Conservation (phyloP, 257 asterid genomes). For the Craterostigma plantagineum region DNA sequence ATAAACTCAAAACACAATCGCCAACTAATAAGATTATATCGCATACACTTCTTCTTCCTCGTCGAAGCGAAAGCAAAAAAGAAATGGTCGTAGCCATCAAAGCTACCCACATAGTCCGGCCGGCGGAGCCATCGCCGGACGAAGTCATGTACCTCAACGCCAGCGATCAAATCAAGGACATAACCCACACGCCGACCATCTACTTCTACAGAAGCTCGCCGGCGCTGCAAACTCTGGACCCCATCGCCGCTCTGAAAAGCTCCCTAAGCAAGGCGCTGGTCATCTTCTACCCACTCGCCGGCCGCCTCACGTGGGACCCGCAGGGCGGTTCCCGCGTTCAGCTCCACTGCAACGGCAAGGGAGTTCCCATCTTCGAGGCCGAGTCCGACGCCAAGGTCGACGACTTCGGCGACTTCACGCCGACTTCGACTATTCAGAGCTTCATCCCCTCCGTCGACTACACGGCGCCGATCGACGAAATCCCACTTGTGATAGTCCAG, state of each 20-base stretch:
- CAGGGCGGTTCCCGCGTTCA: constrained; percentile 25
- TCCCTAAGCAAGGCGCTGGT: constrained; percentile 29
- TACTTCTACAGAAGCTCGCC: constrained; percentile 24
- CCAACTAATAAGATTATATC: too few relatives aligned
- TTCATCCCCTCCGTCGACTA: constrained; percentile 34
- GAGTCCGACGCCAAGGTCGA: constrained; percentile 16
- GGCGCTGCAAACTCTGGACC: constrained; percentile 6
- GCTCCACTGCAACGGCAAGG: constrained; percentile 26
- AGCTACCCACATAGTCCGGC: constrained; percentile 33
- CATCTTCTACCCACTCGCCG: constrained; percentile 41
- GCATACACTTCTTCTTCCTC: too few relatives aligned
- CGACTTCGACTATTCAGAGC: constrained; percentile 19
- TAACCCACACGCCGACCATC: constrained; percentile 38
- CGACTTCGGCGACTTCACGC: constrained; percentile 27
- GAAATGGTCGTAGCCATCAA: constrained; percentile 15
- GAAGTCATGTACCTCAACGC: constrained; percentile 21
- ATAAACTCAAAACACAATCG: too few relatives aligned
- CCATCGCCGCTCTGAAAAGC: constrained; percentile 12
- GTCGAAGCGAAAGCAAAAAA: too few relatives aligned
- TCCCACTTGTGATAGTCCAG: constrained; percentile 29
- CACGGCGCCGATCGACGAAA: constrained; percentile 25
- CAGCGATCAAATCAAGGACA: constrained; percentile 35
- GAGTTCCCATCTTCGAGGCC: constrained; percentile 24
- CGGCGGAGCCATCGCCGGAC: constrained; percentile 34
- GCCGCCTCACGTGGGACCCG: constrained; percentile 25